These are phyloP conservation scores for Hypericum androsaemum DNA, from an alignment of 345 rosid genomes.

Conservation along the genomic window DNA sequence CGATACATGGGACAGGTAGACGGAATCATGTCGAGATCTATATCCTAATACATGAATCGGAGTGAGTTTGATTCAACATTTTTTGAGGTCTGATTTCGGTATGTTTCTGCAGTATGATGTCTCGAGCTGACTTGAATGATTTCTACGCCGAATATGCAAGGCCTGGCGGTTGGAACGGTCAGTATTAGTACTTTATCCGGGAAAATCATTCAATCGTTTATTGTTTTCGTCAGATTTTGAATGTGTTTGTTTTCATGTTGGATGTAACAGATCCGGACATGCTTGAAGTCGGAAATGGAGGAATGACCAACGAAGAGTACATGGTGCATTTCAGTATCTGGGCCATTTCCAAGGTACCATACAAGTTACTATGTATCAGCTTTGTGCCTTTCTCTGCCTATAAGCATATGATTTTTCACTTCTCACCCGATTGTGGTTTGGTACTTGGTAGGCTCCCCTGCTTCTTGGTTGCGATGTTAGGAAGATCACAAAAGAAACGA, in stretches of 20 bases:
- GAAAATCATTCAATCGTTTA: background rate
- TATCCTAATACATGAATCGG: no score
- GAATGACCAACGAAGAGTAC: conserved; percentile 81
- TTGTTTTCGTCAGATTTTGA: background rate
- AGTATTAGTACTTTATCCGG: background rate
- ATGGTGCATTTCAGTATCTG: conserved; percentile 83
- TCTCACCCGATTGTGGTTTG: background rate
- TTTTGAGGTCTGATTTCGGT: background rate
- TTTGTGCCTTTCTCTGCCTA: background rate
- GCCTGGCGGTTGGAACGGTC: conserved; percentile 30
- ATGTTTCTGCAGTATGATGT: conserved; percentile 34
- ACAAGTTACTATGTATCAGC: no score
- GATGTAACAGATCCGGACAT: conserved; percentile 74
- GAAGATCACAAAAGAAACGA: background rate
- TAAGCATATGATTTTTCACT: background rate
- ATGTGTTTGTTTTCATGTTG: conserved; percentile 2
- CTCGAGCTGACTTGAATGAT: conserved; percentile 24
- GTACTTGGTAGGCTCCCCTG: no score
- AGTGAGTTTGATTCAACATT: background rate
- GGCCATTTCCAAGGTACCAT: conserved; percentile 65
- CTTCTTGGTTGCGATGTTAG: no score
- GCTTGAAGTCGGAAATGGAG: conserved; percentile 99
- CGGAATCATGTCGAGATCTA: background rate
- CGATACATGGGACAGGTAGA: conserved; percentile 23
- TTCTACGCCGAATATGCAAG: conserved; percentile 20